A percentile compares a stretch with the other conserved stretches of the same genome.
Conservation (phyloP, 2,329 filamentous ascomycete species). For the Fusarium luffae region DNA sequence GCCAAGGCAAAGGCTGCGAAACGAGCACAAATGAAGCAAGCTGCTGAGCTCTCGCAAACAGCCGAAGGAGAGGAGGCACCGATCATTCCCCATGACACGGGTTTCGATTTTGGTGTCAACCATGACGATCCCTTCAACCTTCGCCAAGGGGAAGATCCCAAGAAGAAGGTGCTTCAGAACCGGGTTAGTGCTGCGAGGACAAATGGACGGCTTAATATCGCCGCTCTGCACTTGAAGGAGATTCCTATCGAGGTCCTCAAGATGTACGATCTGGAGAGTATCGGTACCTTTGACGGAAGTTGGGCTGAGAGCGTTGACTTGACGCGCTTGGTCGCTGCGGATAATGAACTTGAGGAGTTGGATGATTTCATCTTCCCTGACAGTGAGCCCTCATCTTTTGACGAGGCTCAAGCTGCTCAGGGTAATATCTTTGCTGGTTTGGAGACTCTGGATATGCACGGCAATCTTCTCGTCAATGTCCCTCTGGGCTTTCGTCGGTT, state of each 20-base stretch:
- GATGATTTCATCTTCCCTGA: conserved; percentile 85
- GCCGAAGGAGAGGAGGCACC: conserved; percentile 44
- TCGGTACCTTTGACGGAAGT: conserved; percentile 70
- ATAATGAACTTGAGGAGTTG: conserved; percentile 85
- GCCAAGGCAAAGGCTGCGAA: conserved; percentile 90
- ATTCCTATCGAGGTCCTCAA: conserved; percentile 85
- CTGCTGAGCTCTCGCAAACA: conserved; percentile 32
- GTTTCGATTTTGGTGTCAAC: conserved; percentile 62
- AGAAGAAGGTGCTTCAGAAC: conserved; percentile 75
- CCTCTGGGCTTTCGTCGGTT: conserved; percentile 82
- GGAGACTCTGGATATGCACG: conserved; percentile 85
- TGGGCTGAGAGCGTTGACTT: conserved; percentile 96
- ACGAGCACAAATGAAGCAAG: conserved; percentile 61
- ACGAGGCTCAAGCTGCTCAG: conserved; percentile 72
- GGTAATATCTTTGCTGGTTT: conserved; percentile 85
- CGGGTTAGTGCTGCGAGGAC: conserved; percentile 78
- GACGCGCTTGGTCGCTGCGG: conserved; percentile 83
- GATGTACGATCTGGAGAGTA: conserved; percentile 86
- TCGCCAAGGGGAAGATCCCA: conserved; percentile 64
- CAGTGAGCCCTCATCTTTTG: conserved; percentile 63
- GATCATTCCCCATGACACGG: conserved; percentile 59
- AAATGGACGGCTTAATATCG: conserved; percentile 87
- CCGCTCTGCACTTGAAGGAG: conserved; percentile 80
- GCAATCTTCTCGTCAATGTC: conserved; percentile 78
- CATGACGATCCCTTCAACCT: conserved; percentile 78